Evolutionary conservation across 352 stramenopile genomes (phyloP), one percentile per base, ranked within the genome.

Genomic region (Blastocystis sp.): DNA sequence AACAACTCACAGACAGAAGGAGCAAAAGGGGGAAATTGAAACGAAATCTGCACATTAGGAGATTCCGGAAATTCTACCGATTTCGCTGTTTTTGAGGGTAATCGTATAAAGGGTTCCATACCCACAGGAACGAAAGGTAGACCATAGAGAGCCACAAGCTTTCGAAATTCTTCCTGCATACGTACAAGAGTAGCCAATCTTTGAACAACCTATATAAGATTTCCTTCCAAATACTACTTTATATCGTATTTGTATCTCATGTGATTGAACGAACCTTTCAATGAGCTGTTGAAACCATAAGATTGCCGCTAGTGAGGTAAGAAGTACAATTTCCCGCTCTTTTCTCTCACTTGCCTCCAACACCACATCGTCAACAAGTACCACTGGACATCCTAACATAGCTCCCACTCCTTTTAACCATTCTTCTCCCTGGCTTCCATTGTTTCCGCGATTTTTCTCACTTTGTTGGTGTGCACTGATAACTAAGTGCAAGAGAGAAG

Each of bases 121-220:
- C 73, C 73, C 54, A 45, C 73, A 18, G 73, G 73, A 50, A 85
- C 30, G 41, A 85, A 85, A 24, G 73, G 73, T 30, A 66, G 6
- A 24, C 20, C 50, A 30, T 34, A 85, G n/a, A 54, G 39, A 6
- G 73, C 37, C 4, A 43, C 1, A 41, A 65, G 59, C 41, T 18
- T 8, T 18, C 20, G 4, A 39, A 85, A 68, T 5, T 85, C 53
- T 13, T 9, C n/a, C 9, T 43, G 11, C 13, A 85, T 37, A 11
- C 18, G 2, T 26, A n/a, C 26, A 3, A 85, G n/a, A 37, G 45
- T 18, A 8, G 39, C 73, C 20, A 85, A 30, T 43, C 73, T n/a
- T 37, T 47, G 47, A n/a, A 18, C 53, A 8, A 64, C 8, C 73
- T 85, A 47, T 2, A 37, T 8, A 45, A 13, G 45, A 64, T 9